Evolutionary conservation across 257 asterid genomes (phyloP), one percentile per base, ranked within the genome.

Genomic region (Solanum piurae): DNA sequence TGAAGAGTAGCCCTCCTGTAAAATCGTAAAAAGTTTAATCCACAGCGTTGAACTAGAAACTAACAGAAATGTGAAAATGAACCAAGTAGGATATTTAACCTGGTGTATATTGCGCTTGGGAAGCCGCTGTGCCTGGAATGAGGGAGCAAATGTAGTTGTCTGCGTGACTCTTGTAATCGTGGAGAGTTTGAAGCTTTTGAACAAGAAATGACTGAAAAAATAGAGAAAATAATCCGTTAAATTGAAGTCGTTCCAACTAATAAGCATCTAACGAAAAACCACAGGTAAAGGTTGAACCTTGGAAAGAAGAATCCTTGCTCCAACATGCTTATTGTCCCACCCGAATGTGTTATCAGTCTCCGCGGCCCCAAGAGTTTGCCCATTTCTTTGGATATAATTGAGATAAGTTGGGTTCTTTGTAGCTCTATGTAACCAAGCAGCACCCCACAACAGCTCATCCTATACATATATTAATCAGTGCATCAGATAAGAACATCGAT

Each of bases 381-480:
- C 99, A 58, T 97, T 97, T 2, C 92, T 93, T 87, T 97, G 96
- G 92, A 97, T 97, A 94, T 97, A 97, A 90, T 88, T 90, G 25
- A 97, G 92, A 86, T 94, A 97, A 31, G 90, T 89, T 42, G 97
- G 95, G 71, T 92, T 96, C 87, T 84, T 94, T 29, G 99, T 96
- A 7, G 99, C 99, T 89, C 87, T 93, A 69, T 96, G 99, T 84
- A 97, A 88, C 99, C 99, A 97, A 87, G 99, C 99, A 80, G 99
- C 99, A 49, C 98, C 99, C 99, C 99, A 97, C 95, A 97, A 87
- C 10, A 97, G 90, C 89, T 97, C 99, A 94, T 97, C 99, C 99
- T 94, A 74, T 12, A 87, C 44, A 74, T 86, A 73, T 20, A 64
- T 69, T n/a, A 37, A 52, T 55, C 64, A 77, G 80, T 36, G 0